phyloP scores from a whole-genome alignment of 257 asterid genomes.

The Coffea canephora region DNA sequence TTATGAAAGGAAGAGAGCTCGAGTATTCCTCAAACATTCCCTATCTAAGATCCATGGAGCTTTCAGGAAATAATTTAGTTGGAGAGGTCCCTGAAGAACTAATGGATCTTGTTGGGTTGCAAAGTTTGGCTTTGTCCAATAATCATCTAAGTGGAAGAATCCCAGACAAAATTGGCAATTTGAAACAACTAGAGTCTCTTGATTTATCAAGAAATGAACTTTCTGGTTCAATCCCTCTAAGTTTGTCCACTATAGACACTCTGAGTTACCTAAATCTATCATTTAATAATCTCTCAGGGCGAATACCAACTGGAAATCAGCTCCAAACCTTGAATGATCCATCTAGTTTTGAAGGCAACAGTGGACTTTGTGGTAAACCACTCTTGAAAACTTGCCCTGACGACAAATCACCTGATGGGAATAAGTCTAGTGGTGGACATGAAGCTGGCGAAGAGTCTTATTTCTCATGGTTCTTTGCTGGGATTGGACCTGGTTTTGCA shows the following conservation, averaged over 20 bases:
- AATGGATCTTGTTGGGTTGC: conserved; percentile 16
- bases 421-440: background rate
- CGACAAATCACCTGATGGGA: background rate
- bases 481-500: conserved; percentile 21
- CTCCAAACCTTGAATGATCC: conserved; percentile 21
- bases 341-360: conserved; percentile 6
- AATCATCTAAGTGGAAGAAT: conserved; percentile 32
- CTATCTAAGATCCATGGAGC: conserved; percentile 9
- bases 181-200: conserved; percentile 31
- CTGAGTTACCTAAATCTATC: conserved; percentile 37
- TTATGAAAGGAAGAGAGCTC: conserved; percentile 15
- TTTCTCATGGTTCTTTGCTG: conserved; percentile 2
- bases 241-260: conserved; percentile 22
- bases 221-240: conserved; percentile 28
- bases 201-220: conserved; percentile 34
- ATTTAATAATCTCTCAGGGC: conserved; percentile 26
- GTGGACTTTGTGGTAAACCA: background rate
- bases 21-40: conserved; percentile 12
- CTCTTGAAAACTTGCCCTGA: background rate
- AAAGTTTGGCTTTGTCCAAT: conserved; percentile 23
- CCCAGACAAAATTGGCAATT: conserved; percentile 25
- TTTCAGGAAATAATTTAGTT: conserved; percentile 8
- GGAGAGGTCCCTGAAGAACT: conserved; percentile 20
- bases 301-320: conserved; percentile 34
- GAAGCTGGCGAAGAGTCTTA: background rate